Conservation (phyloP, 2,329 filamentous ascomycete genomes). For the Xylaria sp. region DNA sequence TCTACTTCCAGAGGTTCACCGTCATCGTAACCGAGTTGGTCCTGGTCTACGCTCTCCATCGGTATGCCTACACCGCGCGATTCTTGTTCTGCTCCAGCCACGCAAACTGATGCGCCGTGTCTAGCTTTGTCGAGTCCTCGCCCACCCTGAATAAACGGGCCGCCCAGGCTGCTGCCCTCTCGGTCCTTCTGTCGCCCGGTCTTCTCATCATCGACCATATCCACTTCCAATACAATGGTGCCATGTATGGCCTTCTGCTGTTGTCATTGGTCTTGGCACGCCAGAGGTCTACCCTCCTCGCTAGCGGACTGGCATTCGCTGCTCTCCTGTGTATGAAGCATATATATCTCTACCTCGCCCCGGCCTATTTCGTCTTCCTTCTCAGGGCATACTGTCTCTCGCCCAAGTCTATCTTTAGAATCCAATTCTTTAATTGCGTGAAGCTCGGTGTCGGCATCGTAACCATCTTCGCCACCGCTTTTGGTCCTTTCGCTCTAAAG, state of each 20-base stretch:
- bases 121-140: constrained; percentile 79
- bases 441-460: constrained; percentile 82
- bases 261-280: constrained; percentile 86
- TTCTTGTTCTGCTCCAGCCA: constrained; percentile 16
- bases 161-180: constrained; percentile 87
- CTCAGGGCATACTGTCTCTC: constrained; percentile 90
- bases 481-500: constrained; percentile 87
- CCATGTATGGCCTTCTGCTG: constrained; percentile 90
- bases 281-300: constrained; percentile 76
- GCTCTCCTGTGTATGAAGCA: constrained; percentile 93
- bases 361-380: constrained; percentile 94
- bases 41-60: constrained; percentile 82
- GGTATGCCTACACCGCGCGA: constrained; percentile 58
- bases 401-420: constrained; percentile 76
- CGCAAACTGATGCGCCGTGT: constrained; percentile 30
- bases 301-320: constrained; percentile 85
- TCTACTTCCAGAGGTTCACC: constrained; percentile 91
- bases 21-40: constrained; percentile 88
- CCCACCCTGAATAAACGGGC: constrained; percentile 73
- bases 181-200: constrained; percentile 89
- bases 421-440: constrained; percentile 80
- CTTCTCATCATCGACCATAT: constrained; percentile 97
- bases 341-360: constrained; percentile 95
- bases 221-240: constrained; percentile 98
- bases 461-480: constrained; percentile 79